Conservation (phyloP, 495 filamentous ascomycete species). For the Neurospora discreta region DNA sequence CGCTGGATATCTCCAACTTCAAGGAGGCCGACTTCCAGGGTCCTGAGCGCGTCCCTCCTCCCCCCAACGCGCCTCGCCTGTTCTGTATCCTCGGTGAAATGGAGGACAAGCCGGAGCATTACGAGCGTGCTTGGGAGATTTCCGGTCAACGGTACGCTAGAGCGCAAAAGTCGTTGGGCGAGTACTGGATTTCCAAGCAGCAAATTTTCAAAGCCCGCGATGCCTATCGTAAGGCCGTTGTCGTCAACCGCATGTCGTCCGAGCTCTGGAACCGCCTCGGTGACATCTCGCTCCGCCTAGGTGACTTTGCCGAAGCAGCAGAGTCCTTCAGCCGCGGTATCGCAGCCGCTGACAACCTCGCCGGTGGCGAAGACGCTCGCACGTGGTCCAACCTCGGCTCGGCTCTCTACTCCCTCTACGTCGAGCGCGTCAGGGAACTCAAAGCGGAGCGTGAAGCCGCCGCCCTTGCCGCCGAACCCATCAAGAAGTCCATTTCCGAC, state of each 20-base stretch:
- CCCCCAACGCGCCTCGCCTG: slow-evolving; percentile 73
- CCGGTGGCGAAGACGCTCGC: slow-evolving; percentile 81
- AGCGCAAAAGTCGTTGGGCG: slow-evolving; percentile 77
- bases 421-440: slow-evolving; percentile 30
- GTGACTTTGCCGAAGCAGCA: slow-evolving; percentile 68
- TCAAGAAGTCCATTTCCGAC: background rate
- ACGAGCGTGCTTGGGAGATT: slow-evolving; percentile 81
- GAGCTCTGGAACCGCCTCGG: slow-evolving; percentile 82
- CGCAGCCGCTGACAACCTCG: slow-evolving; percentile 32
- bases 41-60: slow-evolving; percentile 54
- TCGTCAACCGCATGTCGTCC: slow-evolving; percentile 69
- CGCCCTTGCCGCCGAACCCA: slow-evolving; percentile 13
- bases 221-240: slow-evolving; percentile 65
- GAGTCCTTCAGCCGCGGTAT: slow-evolving; percentile 75
- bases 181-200: slow-evolving; percentile 54
- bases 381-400: slow-evolving; percentile 93
- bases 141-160: slow-evolving; percentile 71
- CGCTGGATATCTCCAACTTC: slow-evolving; percentile 37
- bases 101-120: slow-evolving; percentile 58
- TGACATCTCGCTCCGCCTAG: slow-evolving; percentile 70
- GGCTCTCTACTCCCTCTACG: slow-evolving; percentile 44
- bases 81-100: slow-evolving; percentile 94
- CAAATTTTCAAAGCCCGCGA: slow-evolving; percentile 59
- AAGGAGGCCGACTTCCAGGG: slow-evolving; percentile 44
- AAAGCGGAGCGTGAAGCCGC: slow-evolving; percentile 20